Base-by-base conservation (phyloP, 2,329 filamentous ascomycete genomes). In the Stagonosporopsis tanaceti region DNA sequence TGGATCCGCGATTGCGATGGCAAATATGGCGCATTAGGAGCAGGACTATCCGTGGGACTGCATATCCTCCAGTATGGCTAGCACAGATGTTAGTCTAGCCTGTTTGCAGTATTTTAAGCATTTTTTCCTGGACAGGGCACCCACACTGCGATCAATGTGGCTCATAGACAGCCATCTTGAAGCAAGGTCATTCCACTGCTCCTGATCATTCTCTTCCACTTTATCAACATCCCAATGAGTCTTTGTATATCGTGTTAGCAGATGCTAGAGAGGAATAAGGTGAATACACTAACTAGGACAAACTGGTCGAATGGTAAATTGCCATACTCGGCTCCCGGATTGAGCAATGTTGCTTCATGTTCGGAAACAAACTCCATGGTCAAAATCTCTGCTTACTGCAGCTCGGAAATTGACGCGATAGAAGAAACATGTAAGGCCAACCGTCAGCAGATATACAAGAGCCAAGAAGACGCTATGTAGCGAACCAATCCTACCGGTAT, bases 101-200 rank as follows among this genome's bases (percentile, higher is more conserved):
- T 20, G 2, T 25, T 25, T 42, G n/a, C 5, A 27, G 25, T 27
- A 27, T 1, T 27, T 27, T 27, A 27, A 6, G 25, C 25, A 27
- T 6, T 27, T 20, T 3, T 20, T 20, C 2, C 20, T 20, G 20
- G 39, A 6, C 37, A 35, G 44, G 30, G 4, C 5, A 47, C 44
- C 35, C 20, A 47, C 44, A 12, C 20, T 20, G n/a, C 44, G 44
- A 24, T 37, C 44, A 15, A 24, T 5, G 35, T 37, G 44, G 44
- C 17, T 37, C 44, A 47, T 47, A 6, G 32, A 24, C 30, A 47
- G 22, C 44, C 44, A 38, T 8, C 32, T 47, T 3, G 5, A 9
- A 27, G 44, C 44, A 15, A 47, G 44, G 8, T 14, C 44, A 27
- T 37, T 47, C 32, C 44, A 47, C 14, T 47, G 44, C 6, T 37